phyloP scores from a whole-genome alignment of 257 asterid species.

The Solanum infundibuliforme region DNA sequence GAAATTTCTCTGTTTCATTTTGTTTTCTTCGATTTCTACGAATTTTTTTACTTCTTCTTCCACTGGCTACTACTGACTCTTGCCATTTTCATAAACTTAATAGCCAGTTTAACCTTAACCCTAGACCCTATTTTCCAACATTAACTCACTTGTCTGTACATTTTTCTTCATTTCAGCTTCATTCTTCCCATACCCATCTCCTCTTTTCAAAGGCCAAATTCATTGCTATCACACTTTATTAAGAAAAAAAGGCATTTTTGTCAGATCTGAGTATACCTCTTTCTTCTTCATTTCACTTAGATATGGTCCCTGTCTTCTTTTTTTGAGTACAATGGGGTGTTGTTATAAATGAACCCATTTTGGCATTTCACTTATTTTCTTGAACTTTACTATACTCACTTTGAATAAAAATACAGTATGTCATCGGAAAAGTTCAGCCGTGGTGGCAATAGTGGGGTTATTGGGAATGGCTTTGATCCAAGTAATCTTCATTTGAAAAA shows the following conservation, averaged over 20 bases:
- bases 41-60: background rate
- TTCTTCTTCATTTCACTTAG: background rate
- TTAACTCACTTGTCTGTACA: background rate
- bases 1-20: background rate
- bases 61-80: background rate
- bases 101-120: background rate
- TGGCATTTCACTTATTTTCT: background rate
- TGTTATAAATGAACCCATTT: constrained; percentile 4
- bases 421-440: constrained; percentile 23
- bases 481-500: constrained; percentile 93
- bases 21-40: background rate
- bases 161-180: background rate
- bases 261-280: constrained; percentile 2
- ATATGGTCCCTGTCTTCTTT: background rate
- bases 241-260: background rate
- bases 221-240: background rate
- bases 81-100: constrained; percentile 4
- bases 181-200: background rate
- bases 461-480: constrained; percentile 51
- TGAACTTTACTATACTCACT: background rate
- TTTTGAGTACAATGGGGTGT: constrained; percentile 3
- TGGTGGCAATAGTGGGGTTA: constrained; percentile 14
- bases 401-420: background rate
- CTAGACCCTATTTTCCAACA: background rate
- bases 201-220: background rate